phyloP scores from a whole-genome alignment of 1,284 basidiomycete genomes.

The Microbotryum violaceum region DNA sequence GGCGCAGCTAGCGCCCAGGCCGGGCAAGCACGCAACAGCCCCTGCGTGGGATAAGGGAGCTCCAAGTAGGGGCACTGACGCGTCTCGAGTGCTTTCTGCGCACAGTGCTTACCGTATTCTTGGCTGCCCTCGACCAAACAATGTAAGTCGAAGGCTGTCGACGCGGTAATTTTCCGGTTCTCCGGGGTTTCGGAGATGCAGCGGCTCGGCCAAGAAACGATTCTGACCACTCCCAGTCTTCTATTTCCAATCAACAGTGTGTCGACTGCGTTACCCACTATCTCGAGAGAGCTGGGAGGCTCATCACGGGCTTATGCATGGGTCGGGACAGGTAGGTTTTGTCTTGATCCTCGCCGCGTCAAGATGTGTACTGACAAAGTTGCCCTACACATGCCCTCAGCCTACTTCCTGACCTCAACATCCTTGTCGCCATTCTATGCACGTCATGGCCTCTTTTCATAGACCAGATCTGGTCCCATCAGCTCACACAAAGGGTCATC shows the following conservation, averaged over 20 bases:
- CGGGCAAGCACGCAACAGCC: background rate
- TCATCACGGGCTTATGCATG: conserved; percentile 8
- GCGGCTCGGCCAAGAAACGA: background rate
- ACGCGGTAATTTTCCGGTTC: background rate
- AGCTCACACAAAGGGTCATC: background rate
- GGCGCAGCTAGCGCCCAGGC: background rate
- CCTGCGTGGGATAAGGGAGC: background rate
- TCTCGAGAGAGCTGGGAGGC: conserved; percentile 29
- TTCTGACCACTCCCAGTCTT: background rate
- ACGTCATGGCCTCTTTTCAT: background rate
- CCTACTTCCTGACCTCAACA: conserved; percentile 65
- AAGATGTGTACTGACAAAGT: background rate
- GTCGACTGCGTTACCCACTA: conserved; percentile 28
- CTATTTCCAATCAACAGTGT: conserved; percentile 1
- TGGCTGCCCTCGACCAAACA: conserved; percentile 48
- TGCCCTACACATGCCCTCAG: background rate
- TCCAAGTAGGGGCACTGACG: conserved; percentile 36
- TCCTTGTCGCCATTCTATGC: conserved; percentile 50
- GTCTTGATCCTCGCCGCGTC: background rate
- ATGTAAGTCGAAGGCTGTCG: conserved; percentile 25
- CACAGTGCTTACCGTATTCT: conserved; percentile 45
- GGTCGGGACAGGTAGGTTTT: conserved; percentile 1
- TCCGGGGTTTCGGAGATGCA: too few species aligned
- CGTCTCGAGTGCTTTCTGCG: conserved; percentile 32
- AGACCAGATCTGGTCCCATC: too few species aligned